Base-by-base conservation (phyloP, 192 early-diverging fungal species). In the Rhizoclosmatium globosum region DNA sequence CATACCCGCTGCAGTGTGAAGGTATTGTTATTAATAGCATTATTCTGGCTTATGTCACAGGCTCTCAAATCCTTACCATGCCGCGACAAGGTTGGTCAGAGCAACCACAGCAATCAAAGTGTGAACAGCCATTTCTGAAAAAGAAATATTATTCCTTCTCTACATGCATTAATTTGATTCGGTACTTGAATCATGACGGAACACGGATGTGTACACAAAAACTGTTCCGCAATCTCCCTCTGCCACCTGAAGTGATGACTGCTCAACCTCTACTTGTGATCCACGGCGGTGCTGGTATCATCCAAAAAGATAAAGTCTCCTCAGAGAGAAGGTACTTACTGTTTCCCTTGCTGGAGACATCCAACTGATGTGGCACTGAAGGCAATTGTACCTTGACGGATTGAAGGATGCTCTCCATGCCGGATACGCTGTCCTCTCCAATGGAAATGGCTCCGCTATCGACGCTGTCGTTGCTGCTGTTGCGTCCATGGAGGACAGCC, bases 281-380 rank as follows among this genome's bases (percentile, higher is more conserved):
- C 44, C 79, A 80, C 74, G 79, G 79, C 62, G 85, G 85, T 21
- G 85, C 84, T 4, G 85, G 85, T 56, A 79, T 67, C 17, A 84
- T 87, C 43, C 48, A 39, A 1, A 61, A 66, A 21, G 65, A 82
- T 19, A 45, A 79, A 15, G 46, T 84, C 44, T 38, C 85, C 11
- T n/a, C 19, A 6, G 72, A 83, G n/a, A 44, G 68, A 43, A 42
- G 65, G 67, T 69, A 65, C 4, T 15, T n/a, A 57, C 19, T 38
- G 19, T 21, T 65, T 21, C 64, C 15, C 38, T 15, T 15, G 38
- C 38, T 21, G 38, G 41, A 21, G 17, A 46, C 11, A 68, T 42
- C 67, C 41, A 19, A 46, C 41, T 42, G 19, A 46, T 46, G 38
- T 68, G 17, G 6, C 17, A 1, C 11, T 7, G 43, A 19, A 68